Evolutionary conservation across 371 early-diverging fungal genomes (phyloP).

Genomic region (Rhizopus sp.): DNA sequence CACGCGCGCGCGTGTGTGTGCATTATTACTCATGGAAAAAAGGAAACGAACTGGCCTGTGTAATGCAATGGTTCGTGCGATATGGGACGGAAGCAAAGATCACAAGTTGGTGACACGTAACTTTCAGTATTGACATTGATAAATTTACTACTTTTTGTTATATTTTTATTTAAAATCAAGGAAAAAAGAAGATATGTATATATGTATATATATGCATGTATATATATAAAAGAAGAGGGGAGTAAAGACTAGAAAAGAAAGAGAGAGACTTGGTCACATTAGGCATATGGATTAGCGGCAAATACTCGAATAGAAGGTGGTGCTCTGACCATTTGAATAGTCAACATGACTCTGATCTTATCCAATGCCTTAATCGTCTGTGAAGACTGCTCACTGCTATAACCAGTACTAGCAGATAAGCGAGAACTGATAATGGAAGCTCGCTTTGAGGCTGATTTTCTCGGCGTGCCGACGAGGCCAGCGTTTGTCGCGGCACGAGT

Average conservation of each 20-base stretch:
- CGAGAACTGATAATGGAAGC: conserved; percentile 40
- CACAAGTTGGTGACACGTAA: too few species aligned
- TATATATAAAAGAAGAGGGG: conserved; percentile 2
- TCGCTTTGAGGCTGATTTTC: conserved; percentile 28
- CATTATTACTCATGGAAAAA: too few species aligned
- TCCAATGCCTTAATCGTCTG: conserved; percentile 69
- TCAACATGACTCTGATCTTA: conserved; percentile 61
- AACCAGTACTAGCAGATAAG: conserved; percentile 40
- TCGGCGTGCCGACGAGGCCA: conserved; percentile 11
- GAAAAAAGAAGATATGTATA: not conserved
- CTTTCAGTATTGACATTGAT: too few species aligned
- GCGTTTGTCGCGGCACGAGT: conserved; percentile 18
- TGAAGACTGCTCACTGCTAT: conserved; percentile 43
- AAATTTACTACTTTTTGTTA: not conserved
- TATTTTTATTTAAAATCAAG: not conserved
- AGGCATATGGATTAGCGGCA: conserved; percentile 61
- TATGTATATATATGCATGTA: conserved; percentile 1
- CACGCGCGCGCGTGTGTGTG: too few species aligned
- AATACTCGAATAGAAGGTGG: conserved; percentile 70
- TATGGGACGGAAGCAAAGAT: too few species aligned
- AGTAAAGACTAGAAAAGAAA: not conserved
- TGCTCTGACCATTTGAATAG: conserved; percentile 64
- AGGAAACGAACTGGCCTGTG: too few species aligned
- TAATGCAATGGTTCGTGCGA: too few species aligned
- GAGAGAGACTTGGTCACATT: conserved; percentile 5